A percentile compares a stretch with the other conserved stretches of the same genome.
phyloP scores from a whole-genome alignment of 169 alveolate genomes.

The Cryptosporidium ubiquitum region DNA sequence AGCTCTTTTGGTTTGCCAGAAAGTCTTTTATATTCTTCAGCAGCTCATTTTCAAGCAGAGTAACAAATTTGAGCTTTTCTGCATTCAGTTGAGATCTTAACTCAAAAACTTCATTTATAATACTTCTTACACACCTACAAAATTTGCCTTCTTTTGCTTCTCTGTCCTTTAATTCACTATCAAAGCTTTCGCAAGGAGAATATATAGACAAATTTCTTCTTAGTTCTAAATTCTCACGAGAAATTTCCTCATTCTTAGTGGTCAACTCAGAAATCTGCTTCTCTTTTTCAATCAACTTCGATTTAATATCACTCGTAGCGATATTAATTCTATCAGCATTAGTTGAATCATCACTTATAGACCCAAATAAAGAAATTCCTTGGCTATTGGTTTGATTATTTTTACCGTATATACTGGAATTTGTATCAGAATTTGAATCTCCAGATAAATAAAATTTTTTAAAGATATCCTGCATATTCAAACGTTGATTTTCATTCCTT shows the following conservation, averaged over 20 bases:
- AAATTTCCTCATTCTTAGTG: background rate
- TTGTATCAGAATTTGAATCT: background rate
- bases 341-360: background rate
- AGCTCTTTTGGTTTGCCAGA: slow-evolving; percentile 8
- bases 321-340: background rate
- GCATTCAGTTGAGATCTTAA: slow-evolving; percentile 4
- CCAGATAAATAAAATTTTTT: background rate
- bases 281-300: slow-evolving; percentile 3
- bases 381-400: background rate
- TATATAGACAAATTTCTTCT: background rate
- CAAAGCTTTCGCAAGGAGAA: slow-evolving; percentile 16
- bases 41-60: slow-evolving; percentile 20
- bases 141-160: background rate
- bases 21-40: slow-evolving; percentile 5
- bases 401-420: background rate
- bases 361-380: background rate
- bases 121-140: slow-evolving; percentile 20
- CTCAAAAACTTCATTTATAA: background rate
- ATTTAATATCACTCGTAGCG: background rate
- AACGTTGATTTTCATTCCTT: slow-evolving; percentile 49
- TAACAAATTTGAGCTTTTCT: background rate
- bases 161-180: background rate
- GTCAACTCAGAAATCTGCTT: background rate
- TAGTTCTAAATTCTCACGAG: background rate
- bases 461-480: slow-evolving; percentile 34